Evolutionary conservation across 2,329 filamentous ascomycete genomes (phyloP).

Genomic region (Neophaeococcomyces aloes): DNA sequence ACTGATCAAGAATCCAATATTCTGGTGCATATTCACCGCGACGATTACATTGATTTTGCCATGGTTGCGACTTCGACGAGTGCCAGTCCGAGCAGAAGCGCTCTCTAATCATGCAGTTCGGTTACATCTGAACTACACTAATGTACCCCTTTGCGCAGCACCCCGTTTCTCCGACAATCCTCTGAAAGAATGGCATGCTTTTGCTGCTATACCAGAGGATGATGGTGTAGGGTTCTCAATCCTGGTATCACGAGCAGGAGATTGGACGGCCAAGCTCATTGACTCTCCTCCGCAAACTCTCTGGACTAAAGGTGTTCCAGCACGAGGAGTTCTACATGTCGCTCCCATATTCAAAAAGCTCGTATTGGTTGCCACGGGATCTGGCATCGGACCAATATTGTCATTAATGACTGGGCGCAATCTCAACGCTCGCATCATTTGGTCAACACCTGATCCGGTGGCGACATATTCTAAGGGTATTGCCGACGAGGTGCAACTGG

Average conservation of each 20-base stretch:
- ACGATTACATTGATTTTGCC: slow-evolving; percentile 59
- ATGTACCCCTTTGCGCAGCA: slow-evolving; percentile 46
- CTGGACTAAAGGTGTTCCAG: slow-evolving; percentile 59
- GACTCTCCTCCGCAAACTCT: slow-evolving; percentile 49
- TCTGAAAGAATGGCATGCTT: slow-evolving; percentile 62
- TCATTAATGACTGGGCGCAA: slow-evolving; percentile 45
- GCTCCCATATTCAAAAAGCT: slow-evolving; percentile 55
- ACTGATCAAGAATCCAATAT: slow-evolving; percentile 40
- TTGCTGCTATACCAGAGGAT: slow-evolving; percentile 59
- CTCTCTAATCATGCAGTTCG: slow-evolving; percentile 64
- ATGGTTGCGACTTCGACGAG: slow-evolving; percentile 61
- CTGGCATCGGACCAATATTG: slow-evolving; percentile 60
- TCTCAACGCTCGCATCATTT: slow-evolving; percentile 49
- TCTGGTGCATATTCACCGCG: slow-evolving; percentile 59
- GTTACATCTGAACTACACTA: slow-evolving; percentile 57
- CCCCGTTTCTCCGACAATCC: slow-evolving; percentile 53
- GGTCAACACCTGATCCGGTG: slow-evolving; percentile 54
- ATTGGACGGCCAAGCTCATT: slow-evolving; percentile 61
- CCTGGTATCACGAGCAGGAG: slow-evolving; percentile 61
- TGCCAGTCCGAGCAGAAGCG: slow-evolving; percentile 53
- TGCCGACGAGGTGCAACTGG: slow-evolving; percentile 43
- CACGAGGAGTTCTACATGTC: slow-evolving; percentile 57
- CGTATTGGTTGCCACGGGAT: slow-evolving; percentile 60
- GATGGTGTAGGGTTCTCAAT: slow-evolving; percentile 52
- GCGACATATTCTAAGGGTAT: slow-evolving; percentile 53